These are phyloP conservation scores for Daedaleopsis nitida DNA, from an alignment of 768 basidiomycete species.

Conservation along the genomic window DNA sequence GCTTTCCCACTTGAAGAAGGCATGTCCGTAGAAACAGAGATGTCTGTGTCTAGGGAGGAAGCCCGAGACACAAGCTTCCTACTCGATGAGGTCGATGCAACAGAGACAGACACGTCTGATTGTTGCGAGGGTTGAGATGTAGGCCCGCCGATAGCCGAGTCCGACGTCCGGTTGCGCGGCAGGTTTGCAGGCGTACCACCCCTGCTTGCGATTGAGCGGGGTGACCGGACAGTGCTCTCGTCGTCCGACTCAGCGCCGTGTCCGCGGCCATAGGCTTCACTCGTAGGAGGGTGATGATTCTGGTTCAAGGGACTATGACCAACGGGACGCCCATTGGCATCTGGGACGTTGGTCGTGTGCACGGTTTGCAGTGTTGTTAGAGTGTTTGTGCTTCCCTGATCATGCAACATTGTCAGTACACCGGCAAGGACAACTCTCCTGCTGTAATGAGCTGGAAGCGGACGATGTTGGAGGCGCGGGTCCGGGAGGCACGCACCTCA, in stretches of 20 bases:
- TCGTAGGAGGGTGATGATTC: background rate
- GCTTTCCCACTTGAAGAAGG: background rate
- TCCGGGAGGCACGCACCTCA: conserved; percentile 32
- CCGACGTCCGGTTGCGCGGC: background rate
- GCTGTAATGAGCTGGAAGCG: no score
- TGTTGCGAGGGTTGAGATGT: background rate
- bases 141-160: background rate
- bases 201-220: background rate
- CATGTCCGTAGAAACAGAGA: background rate
- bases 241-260: conserved; percentile 9
- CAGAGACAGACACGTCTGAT: background rate
- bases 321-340: background rate
- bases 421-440: no score
- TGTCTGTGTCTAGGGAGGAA: background rate
- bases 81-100: no score
- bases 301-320: background rate
- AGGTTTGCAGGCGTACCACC: background rate
- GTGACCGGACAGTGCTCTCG: conserved; percentile 3
- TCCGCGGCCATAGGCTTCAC: background rate
- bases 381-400: background rate
- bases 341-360: background rate
- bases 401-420: background rate
- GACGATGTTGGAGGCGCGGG: background rate
- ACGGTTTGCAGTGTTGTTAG: background rate
- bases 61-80: background rate